Conservation (phyloP, 2,329 filamentous ascomycete species). For the Stagonosporopsis cucurbitacearum region DNA sequence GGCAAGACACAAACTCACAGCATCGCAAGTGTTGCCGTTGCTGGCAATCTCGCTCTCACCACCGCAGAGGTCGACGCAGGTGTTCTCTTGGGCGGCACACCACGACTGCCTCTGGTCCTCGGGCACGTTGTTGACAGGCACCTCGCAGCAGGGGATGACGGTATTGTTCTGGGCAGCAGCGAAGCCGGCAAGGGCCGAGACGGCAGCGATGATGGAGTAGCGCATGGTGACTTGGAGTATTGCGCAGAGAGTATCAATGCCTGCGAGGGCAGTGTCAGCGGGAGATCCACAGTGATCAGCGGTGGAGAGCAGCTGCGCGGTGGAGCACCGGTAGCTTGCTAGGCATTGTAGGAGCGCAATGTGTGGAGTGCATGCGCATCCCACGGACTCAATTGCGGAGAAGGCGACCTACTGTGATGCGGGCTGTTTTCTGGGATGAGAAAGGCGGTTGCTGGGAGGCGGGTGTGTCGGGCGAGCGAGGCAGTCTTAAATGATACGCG, state of each 20-base stretch:
- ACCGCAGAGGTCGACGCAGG: constrained; percentile 66
- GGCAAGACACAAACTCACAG: constrained; percentile 53
- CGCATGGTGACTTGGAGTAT: constrained; percentile 50
- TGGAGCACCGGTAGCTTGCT: constrained; percentile 1
- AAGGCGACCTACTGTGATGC: constrained; percentile 16
- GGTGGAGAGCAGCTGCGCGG: constrained; percentile 14
- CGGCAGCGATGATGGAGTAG: constrained; percentile 56
- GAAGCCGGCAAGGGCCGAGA: constrained; percentile 54
- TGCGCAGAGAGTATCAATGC: constrained; percentile 47
- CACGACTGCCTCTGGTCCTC: constrained; percentile 53
- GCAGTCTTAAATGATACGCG: constrained; percentile 23
- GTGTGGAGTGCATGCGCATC: constrained; percentile 10
- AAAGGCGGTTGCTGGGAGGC: constrained; percentile 14
- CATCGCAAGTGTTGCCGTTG: constrained; percentile 62
- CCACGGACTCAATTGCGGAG: neutral
- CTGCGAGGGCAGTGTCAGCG: constrained; percentile 38
- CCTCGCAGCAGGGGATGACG: constrained; percentile 48
- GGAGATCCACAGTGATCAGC: constrained; percentile 24
- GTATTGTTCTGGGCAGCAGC: constrained; percentile 54
- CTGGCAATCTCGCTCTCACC: constrained; percentile 48
- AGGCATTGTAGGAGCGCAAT: constrained; percentile 18
- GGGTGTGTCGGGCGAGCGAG: constrained; percentile 15
- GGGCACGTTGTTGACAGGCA: constrained; percentile 53
- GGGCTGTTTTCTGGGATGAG: constrained; percentile 17
- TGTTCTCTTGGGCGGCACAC: constrained; percentile 66